Percentiles rank a stretch among this genome's conserved stretches.
Conservation (phyloP, 179 eudicot genomes). For the Corrigiola litoralis region DNA sequence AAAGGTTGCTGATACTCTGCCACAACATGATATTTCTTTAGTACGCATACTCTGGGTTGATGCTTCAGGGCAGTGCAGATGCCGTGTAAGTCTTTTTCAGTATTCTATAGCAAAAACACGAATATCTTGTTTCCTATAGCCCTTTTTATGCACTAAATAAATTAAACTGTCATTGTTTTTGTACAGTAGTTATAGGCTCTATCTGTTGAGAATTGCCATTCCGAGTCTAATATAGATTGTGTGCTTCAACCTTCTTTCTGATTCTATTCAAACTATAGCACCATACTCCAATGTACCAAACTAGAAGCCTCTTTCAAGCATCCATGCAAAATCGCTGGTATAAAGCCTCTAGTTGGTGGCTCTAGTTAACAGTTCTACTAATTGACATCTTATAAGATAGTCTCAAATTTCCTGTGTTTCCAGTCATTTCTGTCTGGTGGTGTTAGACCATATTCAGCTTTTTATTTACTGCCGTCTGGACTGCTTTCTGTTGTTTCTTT, state of each 20-base stretch:
- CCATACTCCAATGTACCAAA: too few relatives aligned
- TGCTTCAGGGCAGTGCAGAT: constrained; percentile 88
- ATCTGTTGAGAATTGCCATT: too few relatives aligned
- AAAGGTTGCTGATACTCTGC: constrained; percentile 21
- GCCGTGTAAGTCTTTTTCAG: constrained; percentile 60
- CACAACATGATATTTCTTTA: constrained; percentile 38
- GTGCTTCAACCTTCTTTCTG: too few relatives aligned
- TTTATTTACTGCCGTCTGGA: background rate
- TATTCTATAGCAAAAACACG: background rate
- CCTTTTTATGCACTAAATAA: background rate
- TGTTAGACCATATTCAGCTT: background rate
- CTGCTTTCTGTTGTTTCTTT: background rate
- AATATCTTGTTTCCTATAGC: background rate
- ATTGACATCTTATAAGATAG: too few relatives aligned
- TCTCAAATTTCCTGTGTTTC: background rate
- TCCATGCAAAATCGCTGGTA: too few relatives aligned
- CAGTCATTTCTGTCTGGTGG: background rate
- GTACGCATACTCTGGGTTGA: constrained; percentile 93
- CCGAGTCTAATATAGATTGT: too few relatives aligned
- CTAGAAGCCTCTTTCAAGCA: too few relatives aligned
- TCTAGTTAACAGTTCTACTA: too few relatives aligned
- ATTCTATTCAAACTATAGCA: too few relatives aligned
- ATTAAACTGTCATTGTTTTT: background rate
- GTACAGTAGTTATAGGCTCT: too few relatives aligned
- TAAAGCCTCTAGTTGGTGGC: too few relatives aligned